These are phyloP conservation scores for Cyberlindnera euphorbiae DNA, from an alignment of 805 yeast genomes.

Conservation along the genomic window DNA sequence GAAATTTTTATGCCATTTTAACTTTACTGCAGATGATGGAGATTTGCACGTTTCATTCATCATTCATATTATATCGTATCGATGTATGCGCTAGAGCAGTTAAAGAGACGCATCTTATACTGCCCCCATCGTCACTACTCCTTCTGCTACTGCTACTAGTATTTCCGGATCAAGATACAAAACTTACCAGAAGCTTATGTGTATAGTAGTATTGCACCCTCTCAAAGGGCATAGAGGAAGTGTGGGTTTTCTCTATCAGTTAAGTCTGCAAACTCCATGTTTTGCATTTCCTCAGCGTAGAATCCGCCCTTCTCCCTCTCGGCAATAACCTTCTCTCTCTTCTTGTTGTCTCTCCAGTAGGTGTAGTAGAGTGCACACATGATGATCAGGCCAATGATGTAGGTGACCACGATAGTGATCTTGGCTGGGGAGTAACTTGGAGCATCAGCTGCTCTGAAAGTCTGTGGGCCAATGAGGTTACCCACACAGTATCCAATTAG, in stretches of 20 bases:
- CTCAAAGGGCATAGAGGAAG: neutral
- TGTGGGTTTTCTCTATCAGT: neutral
- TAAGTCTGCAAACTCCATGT: neutral
- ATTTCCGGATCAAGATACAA: no score
- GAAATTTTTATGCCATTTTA: no score
- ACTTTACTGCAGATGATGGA: no score
- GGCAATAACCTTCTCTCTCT: slow-evolving; percentile 26
- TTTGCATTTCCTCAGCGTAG: neutral
- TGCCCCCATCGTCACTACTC: no score
- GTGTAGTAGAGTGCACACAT: no score
- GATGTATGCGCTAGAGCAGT: no score
- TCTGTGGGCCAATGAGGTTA: slow-evolving; percentile 68
- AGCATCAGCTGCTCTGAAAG: slow-evolving; percentile 54
- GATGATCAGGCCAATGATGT: slow-evolving; percentile 1
- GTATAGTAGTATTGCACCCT: no score
- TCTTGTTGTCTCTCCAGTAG: slow-evolving; percentile 28
- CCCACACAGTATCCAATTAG: slow-evolving; percentile 65
- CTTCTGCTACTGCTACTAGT: no score
- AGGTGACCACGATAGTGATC: slow-evolving; percentile 6
- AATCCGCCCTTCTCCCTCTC: neutral
- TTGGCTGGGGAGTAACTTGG: slow-evolving; percentile 45
- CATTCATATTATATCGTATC: no score
- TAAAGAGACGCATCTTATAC: no score
- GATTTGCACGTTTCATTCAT: no score
- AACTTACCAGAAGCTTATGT: no score